A percentile compares a stretch with the other conserved stretches of the same genome.
phyloP scores from a whole-genome alignment of 2,329 filamentous ascomycete genomes.

The Fusarium nurragi region DNA sequence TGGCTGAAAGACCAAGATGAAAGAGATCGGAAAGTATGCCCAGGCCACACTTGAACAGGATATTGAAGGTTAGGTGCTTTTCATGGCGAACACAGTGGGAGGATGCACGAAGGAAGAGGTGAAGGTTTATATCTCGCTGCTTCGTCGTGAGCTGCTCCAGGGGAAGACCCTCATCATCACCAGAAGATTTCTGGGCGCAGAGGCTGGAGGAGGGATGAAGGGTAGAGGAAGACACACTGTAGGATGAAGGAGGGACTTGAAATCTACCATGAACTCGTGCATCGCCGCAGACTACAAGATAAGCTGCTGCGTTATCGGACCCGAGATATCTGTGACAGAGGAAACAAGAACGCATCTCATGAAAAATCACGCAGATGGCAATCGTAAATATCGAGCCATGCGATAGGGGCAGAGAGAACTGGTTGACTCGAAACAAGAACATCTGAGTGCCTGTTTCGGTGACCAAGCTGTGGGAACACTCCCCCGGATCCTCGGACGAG shows the following conservation, averaged over 20 bases:
- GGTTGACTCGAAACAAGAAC: not conserved
- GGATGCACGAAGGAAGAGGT: conserved; percentile 35
- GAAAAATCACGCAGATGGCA: not conserved
- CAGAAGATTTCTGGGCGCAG: conserved; percentile 30
- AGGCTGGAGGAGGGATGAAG: conserved; percentile 9
- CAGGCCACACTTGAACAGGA: conserved; percentile 35
- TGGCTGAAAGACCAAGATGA: conserved; percentile 22
- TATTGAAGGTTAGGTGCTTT: conserved; percentile 32
- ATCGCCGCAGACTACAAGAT: not conserved
- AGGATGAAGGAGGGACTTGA: not conserved
- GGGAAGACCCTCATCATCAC: conserved; percentile 27
- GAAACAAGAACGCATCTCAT: too few species aligned
- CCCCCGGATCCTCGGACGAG: not conserved
- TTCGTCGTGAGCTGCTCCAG: conserved; percentile 29
- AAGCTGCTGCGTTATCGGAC: rapidly evolving
- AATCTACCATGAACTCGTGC: not conserved
- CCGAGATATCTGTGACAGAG: not conserved
- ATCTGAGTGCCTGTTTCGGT: not conserved
- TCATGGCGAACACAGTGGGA: conserved; percentile 31
- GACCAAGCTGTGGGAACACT: not conserved
- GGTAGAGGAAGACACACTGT: not conserved
- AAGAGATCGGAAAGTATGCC: conserved; percentile 22
- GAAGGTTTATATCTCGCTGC: conserved; percentile 29
- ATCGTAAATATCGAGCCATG: not conserved
- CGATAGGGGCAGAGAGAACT: not conserved